These are phyloP conservation scores for Phycomyces nitens DNA, from an alignment of 192 early-diverging fungal genomes.

Conservation along the genomic window DNA sequence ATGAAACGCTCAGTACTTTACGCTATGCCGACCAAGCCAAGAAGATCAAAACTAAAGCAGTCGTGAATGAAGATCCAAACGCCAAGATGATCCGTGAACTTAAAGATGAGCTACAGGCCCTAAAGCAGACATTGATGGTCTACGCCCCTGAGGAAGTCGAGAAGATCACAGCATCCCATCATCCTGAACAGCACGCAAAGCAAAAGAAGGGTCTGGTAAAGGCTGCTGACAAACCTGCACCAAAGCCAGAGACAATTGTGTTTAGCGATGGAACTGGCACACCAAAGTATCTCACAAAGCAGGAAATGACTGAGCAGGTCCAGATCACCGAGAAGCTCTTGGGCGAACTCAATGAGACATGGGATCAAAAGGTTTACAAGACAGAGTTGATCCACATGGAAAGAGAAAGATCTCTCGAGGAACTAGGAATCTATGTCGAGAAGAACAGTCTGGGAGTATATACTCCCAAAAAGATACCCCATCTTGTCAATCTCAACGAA, in stretches of 20 bases:
- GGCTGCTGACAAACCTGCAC: background rate
- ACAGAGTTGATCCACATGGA: conserved; percentile 71
- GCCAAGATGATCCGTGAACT: conserved; percentile 76
- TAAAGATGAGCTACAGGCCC: conserved; percentile 69
- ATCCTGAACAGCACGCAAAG: background rate
- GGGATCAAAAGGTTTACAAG: conserved; percentile 74
- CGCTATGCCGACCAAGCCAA: conserved; percentile 91
- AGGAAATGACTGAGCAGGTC: conserved; percentile 74
- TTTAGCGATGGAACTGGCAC: conserved; percentile 43
- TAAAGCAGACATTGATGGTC: conserved; percentile 55
- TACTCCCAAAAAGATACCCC: conserved; percentile 74
- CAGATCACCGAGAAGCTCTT: conserved; percentile 84
- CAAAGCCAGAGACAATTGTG: conserved; percentile 29
- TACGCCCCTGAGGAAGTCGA: conserved; percentile 32
- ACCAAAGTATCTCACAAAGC: conserved; percentile 39
- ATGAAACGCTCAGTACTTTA: conserved; percentile 81
- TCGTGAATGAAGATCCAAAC: conserved; percentile 88
- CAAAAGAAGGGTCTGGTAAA: background rate
- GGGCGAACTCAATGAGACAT: conserved; percentile 76
- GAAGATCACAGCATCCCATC: conserved; percentile 19
- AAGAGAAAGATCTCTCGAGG: conserved; percentile 70
- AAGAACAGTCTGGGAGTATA: conserved; percentile 68
- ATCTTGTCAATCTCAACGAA: conserved; percentile 87
- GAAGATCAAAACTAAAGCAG: conserved; percentile 84
- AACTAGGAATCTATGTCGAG: conserved; percentile 75